These are phyloP conservation scores for Salvia rosmarinus DNA, from an alignment of 257 asterid genomes.

Conservation along the genomic window DNA sequence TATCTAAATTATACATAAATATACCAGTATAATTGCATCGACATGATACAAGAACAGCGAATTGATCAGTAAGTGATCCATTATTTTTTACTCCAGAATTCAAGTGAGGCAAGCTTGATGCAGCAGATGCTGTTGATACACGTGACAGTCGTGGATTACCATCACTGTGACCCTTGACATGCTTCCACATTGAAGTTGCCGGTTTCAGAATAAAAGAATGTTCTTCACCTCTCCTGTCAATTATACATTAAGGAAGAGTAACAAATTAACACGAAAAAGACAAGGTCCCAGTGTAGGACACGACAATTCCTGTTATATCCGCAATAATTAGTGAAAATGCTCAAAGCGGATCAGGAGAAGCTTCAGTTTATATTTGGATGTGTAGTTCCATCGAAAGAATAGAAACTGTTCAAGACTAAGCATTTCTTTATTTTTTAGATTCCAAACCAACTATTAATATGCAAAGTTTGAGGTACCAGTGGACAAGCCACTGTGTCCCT, in stretches of 20 bases:
- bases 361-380: slow-evolving; percentile 18
- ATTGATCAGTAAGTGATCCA: slow-evolving; percentile 63
- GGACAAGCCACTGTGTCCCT: slow-evolving; percentile 20
- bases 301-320: slow-evolving; percentile 10
- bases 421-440: background rate
- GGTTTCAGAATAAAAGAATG: slow-evolving; percentile 96
- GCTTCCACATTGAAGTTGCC: slow-evolving; percentile 65
- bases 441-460: slow-evolving; percentile 1
- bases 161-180: slow-evolving; percentile 46
- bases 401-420: slow-evolving; percentile 7
- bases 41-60: slow-evolving; percentile 92
- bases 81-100: slow-evolving; percentile 51
- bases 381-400: background rate
- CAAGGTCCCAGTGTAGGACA: slow-evolving; percentile 19
- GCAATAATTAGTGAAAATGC: slow-evolving; percentile 15
- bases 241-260: slow-evolving; percentile 34
- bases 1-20: slow-evolving; percentile 16
- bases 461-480: background rate
- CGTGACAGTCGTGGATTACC: slow-evolving; percentile 43
- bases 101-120: slow-evolving; percentile 56
- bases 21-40: slow-evolving; percentile 96
- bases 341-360: slow-evolving; percentile 24
- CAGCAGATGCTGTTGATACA: slow-evolving; percentile 50
- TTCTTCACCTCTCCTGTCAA: slow-evolving; percentile 97
- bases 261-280: slow-evolving; percentile 22